Base-by-base conservation (phyloP, 148 eudicot genomes). In the Fagopyrum esculentum region DNA sequence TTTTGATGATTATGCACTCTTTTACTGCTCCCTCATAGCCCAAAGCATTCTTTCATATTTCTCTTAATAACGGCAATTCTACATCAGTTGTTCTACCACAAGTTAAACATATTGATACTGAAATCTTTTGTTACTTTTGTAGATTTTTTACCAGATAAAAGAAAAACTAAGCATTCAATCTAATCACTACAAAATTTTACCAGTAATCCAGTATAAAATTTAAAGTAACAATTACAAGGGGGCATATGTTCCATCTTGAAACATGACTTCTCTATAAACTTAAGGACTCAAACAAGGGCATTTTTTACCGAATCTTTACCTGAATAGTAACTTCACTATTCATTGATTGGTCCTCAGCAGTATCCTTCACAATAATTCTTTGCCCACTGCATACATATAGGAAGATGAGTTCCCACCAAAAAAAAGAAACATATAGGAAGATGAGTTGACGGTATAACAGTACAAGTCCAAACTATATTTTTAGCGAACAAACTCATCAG, bases 311-410 rank as follows among this genome's bases (percentile, higher is more conserved):
- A 45, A 17, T 69, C 86, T 82, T 83, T 35, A 94, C 98, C 97
- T 90, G 90, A 83, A 91, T 81, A 48, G 96, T 91, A 51, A 90
- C 98, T 49, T 81, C 86, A 80, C 75, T 87, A 68, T 94, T 91
- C 72, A 83, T 84, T 45, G 80, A 30, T 64, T 85, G 85, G 69
- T 81, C 87, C 51, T 85, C 97, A 61, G 78, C 73, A 69, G 77
- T 82, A 26, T 89, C 95, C 77, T 90, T 87, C 77, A 94, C 78
- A 44, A 85, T 83, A 69, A 94, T 89, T 85, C 93, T 85, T 81
- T 94, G 98, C 71, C 96, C 98, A 85, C 97, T 94, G 92, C 86
- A 83, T 29, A 68, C 75, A 63, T 63, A 30, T 9, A 45, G 6
- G 2, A 10, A 30, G 10, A 13, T 2, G 69, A 59, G 64, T 59